Percentiles rank a stretch among this genome's conserved stretches.
Conservation (phyloP, 495 filamentous ascomycete genomes). For the Xylaria bambusicola region DNA sequence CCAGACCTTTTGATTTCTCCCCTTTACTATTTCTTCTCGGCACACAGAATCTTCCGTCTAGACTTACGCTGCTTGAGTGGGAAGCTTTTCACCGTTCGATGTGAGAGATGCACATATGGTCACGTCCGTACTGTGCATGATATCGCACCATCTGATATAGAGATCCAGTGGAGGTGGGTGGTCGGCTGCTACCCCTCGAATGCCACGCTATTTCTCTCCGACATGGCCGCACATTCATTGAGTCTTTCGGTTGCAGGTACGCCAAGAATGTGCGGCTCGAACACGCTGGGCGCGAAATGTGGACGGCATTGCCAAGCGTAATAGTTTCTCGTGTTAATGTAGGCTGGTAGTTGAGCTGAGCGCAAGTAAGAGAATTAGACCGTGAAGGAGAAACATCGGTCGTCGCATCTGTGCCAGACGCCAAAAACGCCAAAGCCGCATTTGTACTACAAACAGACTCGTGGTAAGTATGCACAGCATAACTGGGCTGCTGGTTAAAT, state of each 20-base stretch:
- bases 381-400: too few relatives aligned
- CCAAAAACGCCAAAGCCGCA: too few relatives aligned
- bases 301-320: background rate
- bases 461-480: background rate
- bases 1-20: constrained; percentile 4
- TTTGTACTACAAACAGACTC: background rate
- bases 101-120: background rate
- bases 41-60: background rate
- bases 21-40: too few relatives aligned
- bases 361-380: too few relatives aligned
- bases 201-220: background rate
- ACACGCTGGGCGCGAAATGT: background rate
- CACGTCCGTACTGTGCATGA: background rate
- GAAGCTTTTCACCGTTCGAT: background rate
- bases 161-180: background rate
- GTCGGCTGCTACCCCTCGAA: constrained; percentile 5
- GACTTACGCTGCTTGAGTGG: background rate
- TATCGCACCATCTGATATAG: constrained; percentile 6
- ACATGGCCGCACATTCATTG: background rate
- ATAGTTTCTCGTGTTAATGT: background rate
- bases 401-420: background rate
- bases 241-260: constrained; percentile 8
- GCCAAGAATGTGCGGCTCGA: constrained; percentile 14
- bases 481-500: too few relatives aligned
- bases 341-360: background rate